These are phyloP conservation scores for Cordyceps farinosa DNA, from an alignment of 2,329 filamentous ascomycete genomes.

Conservation along the genomic window DNA sequence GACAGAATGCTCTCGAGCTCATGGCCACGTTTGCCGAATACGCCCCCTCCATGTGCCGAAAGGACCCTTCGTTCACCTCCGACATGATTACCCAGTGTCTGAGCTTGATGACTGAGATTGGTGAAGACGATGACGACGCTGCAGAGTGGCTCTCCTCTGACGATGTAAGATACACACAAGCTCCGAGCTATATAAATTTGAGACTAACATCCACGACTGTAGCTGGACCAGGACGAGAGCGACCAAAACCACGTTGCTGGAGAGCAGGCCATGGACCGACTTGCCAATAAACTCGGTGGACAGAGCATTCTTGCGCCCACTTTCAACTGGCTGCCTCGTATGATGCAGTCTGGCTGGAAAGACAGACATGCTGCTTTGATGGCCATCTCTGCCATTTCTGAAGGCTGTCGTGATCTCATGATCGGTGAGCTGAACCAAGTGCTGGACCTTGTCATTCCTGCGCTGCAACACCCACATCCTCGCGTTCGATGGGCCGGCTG, in stretches of 20 bases:
- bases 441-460: slow-evolving; percentile 88
- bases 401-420: slow-evolving; percentile 95
- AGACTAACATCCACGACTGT: slow-evolving; percentile 24
- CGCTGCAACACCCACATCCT: slow-evolving; percentile 83
- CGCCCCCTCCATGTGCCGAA: slow-evolving; percentile 89
- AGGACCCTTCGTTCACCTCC: slow-evolving; percentile 83
- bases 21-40: slow-evolving; percentile 98
- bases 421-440: slow-evolving; percentile 91
- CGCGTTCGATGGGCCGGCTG: slow-evolving; percentile 96
- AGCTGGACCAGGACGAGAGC: slow-evolving; percentile 92
- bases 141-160: slow-evolving; percentile 90
- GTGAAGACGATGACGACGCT: slow-evolving; percentile 90
- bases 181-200: not conserved
- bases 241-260: slow-evolving; percentile 96
- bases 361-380: slow-evolving; percentile 95
- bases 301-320: slow-evolving; percentile 86
- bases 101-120: slow-evolving; percentile 96
- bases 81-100: slow-evolving; percentile 99
- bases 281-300: slow-evolving; percentile 97
- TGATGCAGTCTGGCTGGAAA: slow-evolving; percentile 96
- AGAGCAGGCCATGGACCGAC: slow-evolving; percentile 95
- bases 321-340: slow-evolving; percentile 93
- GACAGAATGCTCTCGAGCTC: slow-evolving; percentile 92
- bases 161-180: slow-evolving; percentile 58
- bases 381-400: slow-evolving; percentile 97